Percentiles rank a stretch among this genome's conserved stretches.
Evolutionary conservation across 2,329 filamentous ascomycete genomes (phyloP).

Genomic region (Phyllosticta citriasiana): DNA sequence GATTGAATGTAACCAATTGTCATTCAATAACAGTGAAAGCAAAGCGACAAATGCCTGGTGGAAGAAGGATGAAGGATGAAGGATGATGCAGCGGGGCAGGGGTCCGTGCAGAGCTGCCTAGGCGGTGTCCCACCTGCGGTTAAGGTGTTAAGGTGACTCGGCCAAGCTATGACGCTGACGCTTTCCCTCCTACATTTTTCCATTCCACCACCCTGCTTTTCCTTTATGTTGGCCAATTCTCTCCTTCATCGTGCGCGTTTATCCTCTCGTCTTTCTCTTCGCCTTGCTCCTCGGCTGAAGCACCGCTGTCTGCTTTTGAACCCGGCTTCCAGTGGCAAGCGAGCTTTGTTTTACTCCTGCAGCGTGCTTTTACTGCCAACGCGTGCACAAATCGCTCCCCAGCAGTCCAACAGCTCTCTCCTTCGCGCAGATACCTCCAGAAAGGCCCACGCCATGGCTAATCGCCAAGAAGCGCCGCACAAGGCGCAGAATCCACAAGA

Average conservation of each 20-base stretch:
- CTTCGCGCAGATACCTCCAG: neutral
- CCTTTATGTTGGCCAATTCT: neutral
- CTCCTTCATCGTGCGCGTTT: neutral
- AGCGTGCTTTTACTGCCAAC: neutral
- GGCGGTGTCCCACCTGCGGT: neutral
- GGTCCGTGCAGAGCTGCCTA: neutral
- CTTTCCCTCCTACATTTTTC: neutral
- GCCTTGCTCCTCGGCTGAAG: neutral
- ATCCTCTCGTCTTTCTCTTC: neutral
- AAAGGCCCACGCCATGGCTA: slow-evolving; percentile 37
- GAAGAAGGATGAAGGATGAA: neutral
- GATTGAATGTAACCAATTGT: neutral
- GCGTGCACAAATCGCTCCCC: neutral
- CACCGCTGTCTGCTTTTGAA: neutral
- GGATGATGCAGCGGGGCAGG: neutral
- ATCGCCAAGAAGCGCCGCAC: slow-evolving; percentile 48
- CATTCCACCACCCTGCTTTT: neutral
- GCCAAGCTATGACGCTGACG: neutral
- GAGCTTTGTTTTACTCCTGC: neutral
- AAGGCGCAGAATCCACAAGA: slow-evolving; percentile 58
- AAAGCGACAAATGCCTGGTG: neutral
- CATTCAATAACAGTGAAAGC: too few relatives aligned
- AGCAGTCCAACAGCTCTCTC: neutral
- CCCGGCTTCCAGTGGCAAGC: neutral
- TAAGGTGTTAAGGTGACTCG: neutral